Evolutionary conservation across 108 stramenopile genomes (phyloP), one percentile per base, ranked within the genome.

Genomic region (Parietichytrium sp.): DNA sequence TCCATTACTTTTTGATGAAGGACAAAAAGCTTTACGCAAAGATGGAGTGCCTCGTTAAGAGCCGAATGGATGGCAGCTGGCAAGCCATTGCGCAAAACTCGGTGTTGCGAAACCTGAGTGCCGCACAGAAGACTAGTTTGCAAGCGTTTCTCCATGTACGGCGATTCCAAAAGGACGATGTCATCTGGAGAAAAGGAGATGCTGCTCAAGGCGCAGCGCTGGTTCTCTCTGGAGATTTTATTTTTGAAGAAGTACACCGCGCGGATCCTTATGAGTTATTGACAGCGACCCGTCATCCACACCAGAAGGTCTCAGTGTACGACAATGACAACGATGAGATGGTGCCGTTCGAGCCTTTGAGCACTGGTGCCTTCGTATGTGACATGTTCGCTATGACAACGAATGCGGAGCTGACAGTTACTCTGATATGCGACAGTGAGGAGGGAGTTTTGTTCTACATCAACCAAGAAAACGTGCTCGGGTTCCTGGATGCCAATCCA

Each of bases 61-160:
- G 55, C 23, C 42, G 82, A 29, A 61, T 77, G 72, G 72, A 82
- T 27, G 47, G 42, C 33, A 48, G 52, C 49, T 82, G 82, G 82
- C 55, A 82, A 18, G 47, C 61, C 26, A 29, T 82, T 36, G 48
- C 47, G 16, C 61, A 48, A 30, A 82, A 82, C 82, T 49, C 47
- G 30, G 29, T 82, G 15, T 20, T 82, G 8, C 42, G 82, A 15
- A 23, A 30, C 29, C 72, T 82, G 23, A 52, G 72, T 12, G 55
- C 82, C 20, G 61, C 82, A 20, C 82, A 82, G 48, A 82, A 82
- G 82, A 82, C 82, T 3, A 61, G 61, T 29, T 49, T 82, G 8
- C 55, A 82, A 49, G 55, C 61, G 49, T 26, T 61, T 61, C 49
- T 61, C 38, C 27, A 49, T 31, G 49, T 47, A 18, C 52, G 61